These are phyloP conservation scores for Cytidiella melzeri DNA, from an alignment of 768 basidiomycete genomes.

Conservation along the genomic window DNA sequence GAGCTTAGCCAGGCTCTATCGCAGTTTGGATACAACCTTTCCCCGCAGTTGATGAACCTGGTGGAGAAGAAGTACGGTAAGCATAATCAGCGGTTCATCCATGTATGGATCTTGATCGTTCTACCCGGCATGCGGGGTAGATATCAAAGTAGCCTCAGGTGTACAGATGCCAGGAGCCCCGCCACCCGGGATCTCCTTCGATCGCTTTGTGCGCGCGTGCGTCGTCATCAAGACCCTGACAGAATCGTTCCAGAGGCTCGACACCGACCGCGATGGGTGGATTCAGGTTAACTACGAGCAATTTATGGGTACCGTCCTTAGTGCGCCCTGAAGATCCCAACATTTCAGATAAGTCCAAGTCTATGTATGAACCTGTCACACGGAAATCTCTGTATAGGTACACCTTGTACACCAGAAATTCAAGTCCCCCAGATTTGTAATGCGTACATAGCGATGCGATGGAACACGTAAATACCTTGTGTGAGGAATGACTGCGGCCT, in stretches of 20 bases:
- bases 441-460: no score
- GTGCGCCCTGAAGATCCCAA: conserved; percentile 53
- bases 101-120: conserved; percentile 11
- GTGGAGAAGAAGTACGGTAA: conserved; percentile 79
- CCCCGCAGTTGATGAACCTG: conserved; percentile 56
- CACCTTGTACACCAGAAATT: no score
- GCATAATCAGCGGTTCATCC: conserved; percentile 11
- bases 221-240: conserved; percentile 75
- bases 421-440: no score
- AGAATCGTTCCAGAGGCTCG: conserved; percentile 62
- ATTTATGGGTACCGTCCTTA: conserved; percentile 65
- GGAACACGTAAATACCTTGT: no score
- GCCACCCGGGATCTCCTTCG: conserved; percentile 68
- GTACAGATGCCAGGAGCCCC: conserved; percentile 22
- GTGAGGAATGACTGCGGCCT: no score
- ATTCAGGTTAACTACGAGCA: conserved; percentile 67
- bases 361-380: no score
- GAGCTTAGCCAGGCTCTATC: conserved; percentile 66
- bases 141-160: conserved; percentile 47
- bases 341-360: no score
- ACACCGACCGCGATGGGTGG: conserved; percentile 61
- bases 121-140: conserved; percentile 38
- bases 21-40: conserved; percentile 76
- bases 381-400: no score
- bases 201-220: conserved; percentile 82